These are phyloP conservation scores for Papiliotrema terrestris DNA, from an alignment of 1,284 basidiomycete genomes.

Conservation along the genomic window DNA sequence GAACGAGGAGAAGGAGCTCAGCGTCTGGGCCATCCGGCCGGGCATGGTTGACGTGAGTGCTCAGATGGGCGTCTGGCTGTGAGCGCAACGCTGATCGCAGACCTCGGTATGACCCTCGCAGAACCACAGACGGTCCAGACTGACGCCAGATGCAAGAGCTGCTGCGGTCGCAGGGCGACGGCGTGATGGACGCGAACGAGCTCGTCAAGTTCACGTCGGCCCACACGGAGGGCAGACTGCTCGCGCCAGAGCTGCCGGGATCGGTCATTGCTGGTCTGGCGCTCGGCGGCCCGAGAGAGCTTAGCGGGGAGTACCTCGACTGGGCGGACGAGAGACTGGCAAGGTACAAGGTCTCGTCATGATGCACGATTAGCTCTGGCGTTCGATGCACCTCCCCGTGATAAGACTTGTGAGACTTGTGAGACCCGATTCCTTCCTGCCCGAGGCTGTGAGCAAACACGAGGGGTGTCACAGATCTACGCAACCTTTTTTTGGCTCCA, in stretches of 20 bases:
- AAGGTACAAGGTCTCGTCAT: conserved; percentile 4
- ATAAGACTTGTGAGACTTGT: not conserved
- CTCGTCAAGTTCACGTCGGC: conserved; percentile 49
- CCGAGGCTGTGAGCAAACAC: too few relatives aligned
- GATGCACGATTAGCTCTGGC: too few relatives aligned
- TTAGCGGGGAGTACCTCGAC: conserved; percentile 52
- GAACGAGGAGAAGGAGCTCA: conserved; percentile 52
- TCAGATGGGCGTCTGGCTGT: too few relatives aligned
- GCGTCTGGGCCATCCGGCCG: conserved; percentile 52
- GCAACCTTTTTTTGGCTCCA: too few relatives aligned
- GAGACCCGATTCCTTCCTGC: too few relatives aligned
- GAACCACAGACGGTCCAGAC: not conserved
- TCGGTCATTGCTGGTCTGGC: conserved; percentile 53
- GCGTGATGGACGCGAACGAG: conserved; percentile 46
- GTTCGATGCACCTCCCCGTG: too few relatives aligned
- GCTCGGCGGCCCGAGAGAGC: conserved; percentile 33
- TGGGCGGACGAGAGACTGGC: conserved; percentile 49
- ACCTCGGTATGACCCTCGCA: conserved; percentile 11
- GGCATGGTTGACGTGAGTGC: conserved; percentile 53
- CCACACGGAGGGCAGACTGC: conserved; percentile 50
- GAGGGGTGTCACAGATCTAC: too few relatives aligned
- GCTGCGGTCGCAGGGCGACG: conserved; percentile 38
- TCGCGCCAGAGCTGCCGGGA: conserved; percentile 51
- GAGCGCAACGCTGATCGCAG: conserved; percentile 14
- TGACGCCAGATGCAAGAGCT: conserved; percentile 45